These are phyloP conservation scores for Entrophospora sp. DNA, from an alignment of 192 early-diverging fungal species.

Conservation along the genomic window DNA sequence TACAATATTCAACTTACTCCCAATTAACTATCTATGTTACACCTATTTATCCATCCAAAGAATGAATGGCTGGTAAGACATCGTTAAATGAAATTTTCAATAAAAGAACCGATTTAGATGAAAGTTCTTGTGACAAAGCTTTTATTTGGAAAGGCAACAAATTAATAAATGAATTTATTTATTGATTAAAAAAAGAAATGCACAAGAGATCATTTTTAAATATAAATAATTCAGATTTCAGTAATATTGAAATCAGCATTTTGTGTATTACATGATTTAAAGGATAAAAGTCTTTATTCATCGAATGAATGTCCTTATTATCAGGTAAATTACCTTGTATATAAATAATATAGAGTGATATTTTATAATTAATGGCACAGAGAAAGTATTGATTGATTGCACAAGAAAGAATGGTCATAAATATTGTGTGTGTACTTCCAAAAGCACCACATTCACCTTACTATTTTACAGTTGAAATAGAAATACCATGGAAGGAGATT, in stretches of 20 bases:
- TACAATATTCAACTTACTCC: too few relatives aligned
- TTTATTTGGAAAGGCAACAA: slow-evolving; percentile 82
- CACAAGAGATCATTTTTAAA: too few relatives aligned
- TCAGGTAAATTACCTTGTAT: too few relatives aligned
- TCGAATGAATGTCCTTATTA: slow-evolving; percentile 83
- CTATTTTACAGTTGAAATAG: slow-evolving; percentile 83
- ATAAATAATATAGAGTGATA: slow-evolving; percentile 83
- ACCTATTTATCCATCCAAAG: slow-evolving; percentile 70
- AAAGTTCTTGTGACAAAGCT: slow-evolving; percentile 45
- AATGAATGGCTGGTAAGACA: slow-evolving; percentile 55
- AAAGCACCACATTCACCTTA: slow-evolving; percentile 75
- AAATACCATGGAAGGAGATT: slow-evolving; percentile 77
- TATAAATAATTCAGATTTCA: slow-evolving; percentile 56
- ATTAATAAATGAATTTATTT: too few relatives aligned
- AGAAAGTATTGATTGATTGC: slow-evolving; percentile 99
- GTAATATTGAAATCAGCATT: slow-evolving; percentile 93
- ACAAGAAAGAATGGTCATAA: slow-evolving; percentile 97
- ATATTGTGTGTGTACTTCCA: slow-evolving; percentile 93
- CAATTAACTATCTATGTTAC: slow-evolving; percentile 60
- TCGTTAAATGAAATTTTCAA: slow-evolving; percentile 61
- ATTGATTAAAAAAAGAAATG: too few relatives aligned
- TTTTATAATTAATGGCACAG: slow-evolving; percentile 98
- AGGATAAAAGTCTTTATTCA: slow-evolving; percentile 62
- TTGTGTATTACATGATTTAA: slow-evolving; percentile 72
- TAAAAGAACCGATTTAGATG: slow-evolving; percentile 41